Conservation (phyloP, 2,329 filamentous ascomycete genomes). For the Trichophyton mentagrophytes region DNA sequence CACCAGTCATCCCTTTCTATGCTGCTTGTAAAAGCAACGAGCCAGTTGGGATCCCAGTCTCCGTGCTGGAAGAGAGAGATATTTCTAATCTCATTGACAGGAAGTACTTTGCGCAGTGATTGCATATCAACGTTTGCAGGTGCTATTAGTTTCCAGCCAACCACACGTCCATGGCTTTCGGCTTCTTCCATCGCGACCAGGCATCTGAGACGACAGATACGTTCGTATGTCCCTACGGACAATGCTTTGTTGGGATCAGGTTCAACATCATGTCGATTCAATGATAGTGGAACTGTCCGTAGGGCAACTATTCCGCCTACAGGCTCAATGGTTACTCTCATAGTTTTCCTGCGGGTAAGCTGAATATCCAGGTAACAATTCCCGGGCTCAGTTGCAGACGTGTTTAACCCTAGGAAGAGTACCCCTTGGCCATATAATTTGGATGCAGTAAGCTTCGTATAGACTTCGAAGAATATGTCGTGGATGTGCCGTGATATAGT, state of each 20-base stretch:
- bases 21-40: conserved; percentile 57
- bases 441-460: conserved; percentile 46
- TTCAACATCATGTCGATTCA: conserved; percentile 47
- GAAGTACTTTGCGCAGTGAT: conserved; percentile 46
- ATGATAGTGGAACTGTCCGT: conserved; percentile 48
- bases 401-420: conserved; percentile 45
- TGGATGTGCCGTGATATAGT: conserved; percentile 65
- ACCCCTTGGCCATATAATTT: conserved; percentile 50
- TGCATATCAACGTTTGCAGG: conserved; percentile 27
- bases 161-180: conserved; percentile 23
- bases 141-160: conserved; percentile 25
- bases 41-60: conserved; percentile 63
- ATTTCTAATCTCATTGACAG: conserved; percentile 49
- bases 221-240: conserved; percentile 28
- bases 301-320: conserved; percentile 65
- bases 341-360: conserved; percentile 49
- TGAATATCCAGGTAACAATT: conserved; percentile 57
- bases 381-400: conserved; percentile 50
- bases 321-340: conserved; percentile 58
- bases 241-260: conserved; percentile 46
- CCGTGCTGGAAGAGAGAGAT: conserved; percentile 57
- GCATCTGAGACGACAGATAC: conserved; percentile 28
- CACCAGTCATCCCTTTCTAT: conserved; percentile 68
- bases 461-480: conserved; percentile 55
- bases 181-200: conserved; percentile 29